These are phyloP conservation scores for Globisporangium camurandrum DNA, from an alignment of 352 stramenopile genomes.

Conservation along the genomic window DNA sequence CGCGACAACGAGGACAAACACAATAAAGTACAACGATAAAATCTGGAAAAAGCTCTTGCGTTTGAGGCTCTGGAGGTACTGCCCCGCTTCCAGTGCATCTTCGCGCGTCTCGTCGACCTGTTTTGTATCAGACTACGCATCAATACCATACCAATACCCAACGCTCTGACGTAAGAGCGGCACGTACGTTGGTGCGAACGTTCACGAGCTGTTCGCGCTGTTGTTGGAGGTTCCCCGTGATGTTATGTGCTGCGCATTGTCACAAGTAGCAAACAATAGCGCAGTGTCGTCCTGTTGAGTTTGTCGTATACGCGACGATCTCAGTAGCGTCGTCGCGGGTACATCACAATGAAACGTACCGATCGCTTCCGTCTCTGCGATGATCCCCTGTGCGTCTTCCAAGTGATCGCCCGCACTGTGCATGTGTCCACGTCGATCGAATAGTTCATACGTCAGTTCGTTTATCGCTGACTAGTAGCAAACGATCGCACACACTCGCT, in stretches of 20 bases:
- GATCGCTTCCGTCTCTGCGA: slow-evolving; percentile 60
- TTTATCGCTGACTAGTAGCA: too few species aligned
- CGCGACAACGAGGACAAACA: slow-evolving; percentile 54
- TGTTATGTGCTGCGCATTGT: slow-evolving; percentile 42
- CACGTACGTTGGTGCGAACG: slow-evolving; percentile 64
- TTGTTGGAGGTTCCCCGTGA: slow-evolving; percentile 48
- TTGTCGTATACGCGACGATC: too few species aligned
- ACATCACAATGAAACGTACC: slow-evolving; percentile 14
- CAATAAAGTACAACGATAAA: slow-evolving; percentile 70
- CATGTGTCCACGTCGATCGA: too few species aligned
- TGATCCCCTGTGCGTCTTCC: slow-evolving; percentile 55
- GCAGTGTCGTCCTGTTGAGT: too few species aligned
- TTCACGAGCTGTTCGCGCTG: slow-evolving; percentile 74
- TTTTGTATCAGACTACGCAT: neutral
- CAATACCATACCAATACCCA: too few species aligned
- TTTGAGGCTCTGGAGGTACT: slow-evolving; percentile 73
- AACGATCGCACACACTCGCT: too few species aligned
- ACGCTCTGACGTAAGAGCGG: too few species aligned
- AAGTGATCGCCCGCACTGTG: slow-evolving; percentile 71
- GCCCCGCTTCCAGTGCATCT: slow-evolving; percentile 56
- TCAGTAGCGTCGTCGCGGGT: neutral
- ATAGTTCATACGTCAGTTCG: too few species aligned
- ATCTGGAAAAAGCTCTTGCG: slow-evolving; percentile 78
- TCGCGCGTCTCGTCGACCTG: slow-evolving; percentile 67
- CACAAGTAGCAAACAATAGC: neutral